Conservation (phyloP, 495 filamentous ascomycete species). For the Recurvomyces mirabilis region DNA sequence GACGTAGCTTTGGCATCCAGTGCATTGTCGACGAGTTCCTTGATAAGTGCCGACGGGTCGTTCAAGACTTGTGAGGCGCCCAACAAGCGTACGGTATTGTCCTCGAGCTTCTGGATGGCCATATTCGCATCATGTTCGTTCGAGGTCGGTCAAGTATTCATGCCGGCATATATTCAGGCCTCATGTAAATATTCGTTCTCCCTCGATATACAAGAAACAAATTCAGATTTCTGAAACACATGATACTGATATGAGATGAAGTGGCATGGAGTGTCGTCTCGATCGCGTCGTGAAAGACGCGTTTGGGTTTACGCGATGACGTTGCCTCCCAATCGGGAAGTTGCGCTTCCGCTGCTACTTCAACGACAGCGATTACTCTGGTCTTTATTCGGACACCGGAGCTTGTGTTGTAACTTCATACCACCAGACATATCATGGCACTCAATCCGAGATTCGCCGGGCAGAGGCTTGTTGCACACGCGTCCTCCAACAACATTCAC, state of each 20-base stretch:
- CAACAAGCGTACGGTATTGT: conserved; percentile 51
- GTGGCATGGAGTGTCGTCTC: no score
- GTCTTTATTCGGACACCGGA: background rate
- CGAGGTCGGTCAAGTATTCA: background rate
- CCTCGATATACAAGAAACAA: no score
- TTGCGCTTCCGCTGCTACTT: no score
- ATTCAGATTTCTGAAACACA: no score
- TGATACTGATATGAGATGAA: no score
- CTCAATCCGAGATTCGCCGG: conserved; percentile 68
- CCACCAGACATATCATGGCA: no score
- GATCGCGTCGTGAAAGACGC: no score
- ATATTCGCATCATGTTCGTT: conserved; percentile 28
- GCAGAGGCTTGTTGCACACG: conserved; percentile 44
- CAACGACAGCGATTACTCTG: no score
- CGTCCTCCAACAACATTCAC: conserved; percentile 44
- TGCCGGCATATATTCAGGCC: no score
- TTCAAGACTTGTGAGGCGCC: conserved; percentile 63
- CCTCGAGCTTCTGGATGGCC: conserved; percentile 58
- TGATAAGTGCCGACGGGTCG: conserved; percentile 61
- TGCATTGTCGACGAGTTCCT: conserved; percentile 88
- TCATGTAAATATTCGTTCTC: no score
- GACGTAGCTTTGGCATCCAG: conserved; percentile 69
- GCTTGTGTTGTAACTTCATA: background rate
- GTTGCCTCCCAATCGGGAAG: no score
- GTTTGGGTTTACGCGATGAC: no score